These are phyloP conservation scores for Russula griseocarnosa DNA, from an alignment of 768 basidiomycete genomes.

Conservation along the genomic window DNA sequence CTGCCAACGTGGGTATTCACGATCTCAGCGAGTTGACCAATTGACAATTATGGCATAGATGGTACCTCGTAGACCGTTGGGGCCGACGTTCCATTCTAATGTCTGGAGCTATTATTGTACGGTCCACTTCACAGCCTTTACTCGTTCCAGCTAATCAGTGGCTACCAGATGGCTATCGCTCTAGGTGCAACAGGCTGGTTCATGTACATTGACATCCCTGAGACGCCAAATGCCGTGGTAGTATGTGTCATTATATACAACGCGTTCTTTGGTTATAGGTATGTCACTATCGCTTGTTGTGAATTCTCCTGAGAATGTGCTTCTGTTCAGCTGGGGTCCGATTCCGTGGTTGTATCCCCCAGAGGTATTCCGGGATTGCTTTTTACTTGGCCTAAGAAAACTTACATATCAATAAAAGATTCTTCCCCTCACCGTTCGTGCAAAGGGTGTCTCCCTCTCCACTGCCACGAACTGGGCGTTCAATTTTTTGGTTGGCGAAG, in stretches of 20 bases:
- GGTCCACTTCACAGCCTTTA: constrained; percentile 29
- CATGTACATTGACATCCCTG: constrained; percentile 85
- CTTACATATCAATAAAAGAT: constrained; percentile 48
- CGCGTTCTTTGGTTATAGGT: constrained; percentile 89
- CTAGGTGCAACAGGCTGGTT: constrained; percentile 84
- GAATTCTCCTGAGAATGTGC: not conserved
- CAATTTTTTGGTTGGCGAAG: constrained; percentile 86
- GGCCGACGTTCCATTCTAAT: constrained; percentile 85
- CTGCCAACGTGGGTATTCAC: constrained; percentile 66
- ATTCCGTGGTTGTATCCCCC: constrained; percentile 85
- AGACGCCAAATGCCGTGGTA: constrained; percentile 85
- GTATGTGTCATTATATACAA: constrained; percentile 89
- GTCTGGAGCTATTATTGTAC: constrained; percentile 74
- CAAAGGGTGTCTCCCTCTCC: constrained; percentile 93
- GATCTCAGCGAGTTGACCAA: constrained; percentile 20
- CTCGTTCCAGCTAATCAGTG: constrained; percentile 1
- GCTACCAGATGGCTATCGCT: constrained; percentile 69
- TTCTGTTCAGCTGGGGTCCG: constrained; percentile 65
- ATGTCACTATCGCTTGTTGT: constrained; percentile 18
- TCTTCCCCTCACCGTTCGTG: constrained; percentile 83
- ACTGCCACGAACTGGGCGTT: constrained; percentile 86
- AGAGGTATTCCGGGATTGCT: constrained; percentile 47
- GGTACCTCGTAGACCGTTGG: constrained; percentile 92
- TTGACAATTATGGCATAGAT: constrained; percentile 44
- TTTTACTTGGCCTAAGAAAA: not conserved